phyloP scores from a whole-genome alignment of 352 stramenopile genomes.

The Aphanomyces stellatus region DNA sequence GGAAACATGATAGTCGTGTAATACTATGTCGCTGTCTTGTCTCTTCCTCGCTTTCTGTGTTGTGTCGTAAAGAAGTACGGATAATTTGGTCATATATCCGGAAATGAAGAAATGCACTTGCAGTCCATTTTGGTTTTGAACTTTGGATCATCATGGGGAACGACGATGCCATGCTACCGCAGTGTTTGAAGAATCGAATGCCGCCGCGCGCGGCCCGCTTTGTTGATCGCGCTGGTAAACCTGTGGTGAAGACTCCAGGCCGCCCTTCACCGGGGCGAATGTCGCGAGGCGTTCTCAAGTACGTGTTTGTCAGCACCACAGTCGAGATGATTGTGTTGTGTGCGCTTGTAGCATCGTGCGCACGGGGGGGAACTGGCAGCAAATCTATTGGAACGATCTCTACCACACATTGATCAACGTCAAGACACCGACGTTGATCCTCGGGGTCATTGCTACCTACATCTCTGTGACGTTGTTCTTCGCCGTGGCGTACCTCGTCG shows the following conservation, averaged over 20 bases:
- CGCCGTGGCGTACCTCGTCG: conserved; percentile 57
- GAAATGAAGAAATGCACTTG: not conserved
- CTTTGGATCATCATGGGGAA: not conserved
- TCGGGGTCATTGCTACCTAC: conserved; percentile 33
- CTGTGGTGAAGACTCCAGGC: not conserved
- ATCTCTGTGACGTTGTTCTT: conserved; percentile 76
- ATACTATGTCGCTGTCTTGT: too few species aligned
- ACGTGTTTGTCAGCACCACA: not conserved
- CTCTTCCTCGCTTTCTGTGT: too few species aligned
- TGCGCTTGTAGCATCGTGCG: conserved; percentile 38
- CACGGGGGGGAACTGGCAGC: conserved; percentile 63
- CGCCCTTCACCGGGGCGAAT: conserved; percentile 4
- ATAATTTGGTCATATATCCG: not conserved
- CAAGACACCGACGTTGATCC: conserved; percentile 19
- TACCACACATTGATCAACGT: conserved; percentile 87
- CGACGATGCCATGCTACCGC: not conserved
- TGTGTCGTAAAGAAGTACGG: not conserved
- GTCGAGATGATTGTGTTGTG: too few species aligned
- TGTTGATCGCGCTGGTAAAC: conserved; percentile 8
- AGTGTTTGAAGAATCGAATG: not conserved
- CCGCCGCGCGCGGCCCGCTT: conserved; percentile 1
- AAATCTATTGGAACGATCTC: conserved; percentile 77
- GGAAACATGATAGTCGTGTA: too few species aligned
- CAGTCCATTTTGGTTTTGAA: not conserved
- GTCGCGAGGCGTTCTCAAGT: conserved; percentile 18